These are phyloP conservation scores for Arthrobotrys conoides DNA, from an alignment of 2,329 filamentous ascomycete genomes.

Conservation along the genomic window DNA sequence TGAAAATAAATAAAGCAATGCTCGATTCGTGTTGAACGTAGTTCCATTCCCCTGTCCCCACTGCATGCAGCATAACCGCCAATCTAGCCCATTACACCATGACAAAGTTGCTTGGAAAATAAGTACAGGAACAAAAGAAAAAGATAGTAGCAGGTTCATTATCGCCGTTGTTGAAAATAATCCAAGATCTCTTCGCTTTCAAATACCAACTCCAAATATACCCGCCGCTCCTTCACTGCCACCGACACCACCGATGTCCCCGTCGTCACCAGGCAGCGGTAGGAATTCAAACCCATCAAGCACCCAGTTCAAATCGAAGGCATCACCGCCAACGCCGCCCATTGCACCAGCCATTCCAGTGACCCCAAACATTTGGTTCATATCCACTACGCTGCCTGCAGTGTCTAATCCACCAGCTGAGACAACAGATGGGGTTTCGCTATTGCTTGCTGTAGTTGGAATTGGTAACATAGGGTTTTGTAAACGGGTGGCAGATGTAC, in stretches of 20 bases:
- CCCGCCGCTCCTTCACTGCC: constrained; percentile 15
- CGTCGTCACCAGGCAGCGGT: constrained; percentile 48
- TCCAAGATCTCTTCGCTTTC: not conserved
- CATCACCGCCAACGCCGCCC: constrained; percentile 23
- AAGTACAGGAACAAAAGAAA: not conserved
- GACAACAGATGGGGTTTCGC: constrained; percentile 44
- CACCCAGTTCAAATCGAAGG: constrained; percentile 57
- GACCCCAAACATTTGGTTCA: constrained; percentile 53
- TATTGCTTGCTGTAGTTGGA: constrained; percentile 53
- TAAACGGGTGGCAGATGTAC: not conserved
- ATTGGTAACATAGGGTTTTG: constrained; percentile 57
- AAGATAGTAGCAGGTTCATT: not conserved
- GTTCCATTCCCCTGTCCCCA: not conserved
- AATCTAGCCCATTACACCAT: constrained; percentile 26
- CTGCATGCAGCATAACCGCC: constrained; percentile 1
- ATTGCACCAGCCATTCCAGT: constrained; percentile 20
- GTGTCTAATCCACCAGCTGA: constrained; percentile 38
- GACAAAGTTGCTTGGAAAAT: not conserved
- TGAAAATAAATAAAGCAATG: constrained; percentile 4
- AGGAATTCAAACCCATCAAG: constrained; percentile 57
- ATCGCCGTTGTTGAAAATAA: constrained; percentile 6
- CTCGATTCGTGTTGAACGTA: constrained; percentile 32
- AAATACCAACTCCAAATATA: constrained; percentile 54
- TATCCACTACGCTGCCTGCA: constrained; percentile 38
- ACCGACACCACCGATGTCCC: constrained; percentile 37